These are phyloP conservation scores for Halophytophthora batemanensis DNA, from an alignment of 352 stramenopile genomes.

Conservation along the genomic window DNA sequence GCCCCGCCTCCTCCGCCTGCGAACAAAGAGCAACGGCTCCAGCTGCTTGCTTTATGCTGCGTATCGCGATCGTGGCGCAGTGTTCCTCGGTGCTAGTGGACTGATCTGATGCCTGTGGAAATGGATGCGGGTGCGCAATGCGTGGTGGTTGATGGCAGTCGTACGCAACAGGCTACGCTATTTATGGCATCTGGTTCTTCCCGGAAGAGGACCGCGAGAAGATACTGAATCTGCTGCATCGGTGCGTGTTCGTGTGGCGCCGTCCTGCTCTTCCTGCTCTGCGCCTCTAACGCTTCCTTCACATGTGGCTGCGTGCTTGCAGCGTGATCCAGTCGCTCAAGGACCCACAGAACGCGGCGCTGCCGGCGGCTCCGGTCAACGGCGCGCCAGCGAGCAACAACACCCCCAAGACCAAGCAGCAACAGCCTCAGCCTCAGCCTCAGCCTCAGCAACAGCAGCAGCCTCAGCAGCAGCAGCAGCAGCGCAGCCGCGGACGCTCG, in stretches of 20 bases:
- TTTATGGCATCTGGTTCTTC: conserved; percentile 88
- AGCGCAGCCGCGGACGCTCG: conserved; percentile 45
- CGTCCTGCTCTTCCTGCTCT: too few species aligned
- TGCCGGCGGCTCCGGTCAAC: conserved; percentile 12
- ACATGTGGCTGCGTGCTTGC: conserved; percentile 3
- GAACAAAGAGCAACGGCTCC: background rate
- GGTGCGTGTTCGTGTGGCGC: conserved; percentile 25
- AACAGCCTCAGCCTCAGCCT: conserved; percentile 28
- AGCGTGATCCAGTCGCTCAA: conserved; percentile 68
- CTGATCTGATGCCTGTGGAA: too few species aligned
- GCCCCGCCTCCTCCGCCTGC: conserved; percentile 3
- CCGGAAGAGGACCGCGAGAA: conserved; percentile 80
- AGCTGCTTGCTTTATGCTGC: conserved; percentile 1
- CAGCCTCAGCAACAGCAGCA: conserved; percentile 34
- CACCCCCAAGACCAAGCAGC: conserved; percentile 19
- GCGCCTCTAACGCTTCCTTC: too few species aligned
- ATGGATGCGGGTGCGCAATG: too few species aligned
- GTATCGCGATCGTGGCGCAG: conserved; percentile 1
- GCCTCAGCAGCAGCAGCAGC: conserved; percentile 19
- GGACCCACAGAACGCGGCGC: conserved; percentile 24
- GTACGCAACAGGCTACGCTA: conserved; percentile 63
- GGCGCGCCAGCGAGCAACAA: conserved; percentile 21
- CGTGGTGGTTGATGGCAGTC: conserved; percentile 18
- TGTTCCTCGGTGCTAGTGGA: too few species aligned
- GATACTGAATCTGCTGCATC: conserved; percentile 69